Conservation (phyloP, 2,329 filamentous ascomycete genomes). For the Scedosporium minutisporum region DNA sequence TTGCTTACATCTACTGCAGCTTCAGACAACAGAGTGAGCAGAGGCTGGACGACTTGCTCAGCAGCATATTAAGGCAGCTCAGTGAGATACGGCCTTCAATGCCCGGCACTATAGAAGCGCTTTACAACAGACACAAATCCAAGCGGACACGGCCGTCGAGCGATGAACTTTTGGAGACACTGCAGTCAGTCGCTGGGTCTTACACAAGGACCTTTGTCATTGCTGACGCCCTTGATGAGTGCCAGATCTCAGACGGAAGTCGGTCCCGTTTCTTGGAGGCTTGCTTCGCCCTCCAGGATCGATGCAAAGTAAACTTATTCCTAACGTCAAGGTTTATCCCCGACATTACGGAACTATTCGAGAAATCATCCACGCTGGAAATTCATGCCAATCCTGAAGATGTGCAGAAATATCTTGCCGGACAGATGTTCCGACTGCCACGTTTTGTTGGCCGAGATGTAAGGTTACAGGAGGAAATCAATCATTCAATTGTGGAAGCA, state of each 20-base stretch:
- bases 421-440: constrained; percentile 7
- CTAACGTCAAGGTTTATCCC: constrained; percentile 6
- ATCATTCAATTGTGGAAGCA: background rate
- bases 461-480: constrained; percentile 9
- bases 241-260: constrained; percentile 10
- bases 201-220: background rate
- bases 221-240: constrained; percentile 9
- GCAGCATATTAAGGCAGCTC: constrained; percentile 23
- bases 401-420: background rate
- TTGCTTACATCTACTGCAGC: constrained; percentile 24
- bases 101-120: background rate
- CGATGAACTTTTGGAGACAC: background rate
- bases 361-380: background rate
- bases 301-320: background rate
- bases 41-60: constrained; percentile 13
- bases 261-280: background rate
- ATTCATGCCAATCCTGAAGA: constrained; percentile 10
- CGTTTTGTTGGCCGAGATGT: background rate
- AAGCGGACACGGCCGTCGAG: background rate
- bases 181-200: background rate
- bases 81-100: background rate
- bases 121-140: constrained; percentile 2
- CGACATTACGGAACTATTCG: constrained; percentile 7
- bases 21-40: constrained; percentile 18
- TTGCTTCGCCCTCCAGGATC: background rate